phyloP scores from a whole-genome alignment of 192 early-diverging fungal species.

The Coemansia sp. region DNA sequence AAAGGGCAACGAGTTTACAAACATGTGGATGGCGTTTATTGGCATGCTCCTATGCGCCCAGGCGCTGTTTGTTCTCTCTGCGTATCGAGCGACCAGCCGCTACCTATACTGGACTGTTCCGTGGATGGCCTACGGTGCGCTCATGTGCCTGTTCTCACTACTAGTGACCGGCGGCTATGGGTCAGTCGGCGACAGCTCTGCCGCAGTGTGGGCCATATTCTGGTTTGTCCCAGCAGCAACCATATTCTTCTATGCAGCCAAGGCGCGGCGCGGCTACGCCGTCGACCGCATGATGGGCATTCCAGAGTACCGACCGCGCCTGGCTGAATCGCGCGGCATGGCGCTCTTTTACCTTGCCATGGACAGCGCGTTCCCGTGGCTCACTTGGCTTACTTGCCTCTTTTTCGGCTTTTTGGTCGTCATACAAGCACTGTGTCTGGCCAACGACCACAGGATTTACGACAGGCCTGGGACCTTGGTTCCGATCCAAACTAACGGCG shows the following conservation, averaged over 20 bases:
- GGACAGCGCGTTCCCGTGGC: conserved; percentile 42
- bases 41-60: conserved; percentile 33
- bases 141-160: conserved; percentile 30
- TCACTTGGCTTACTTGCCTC: conserved; percentile 25
- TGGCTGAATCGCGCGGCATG: conserved; percentile 33
- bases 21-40: conserved; percentile 50
- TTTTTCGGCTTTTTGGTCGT: conserved; percentile 46
- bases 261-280: conserved; percentile 49
- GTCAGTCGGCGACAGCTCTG: conserved; percentile 8
- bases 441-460: conserved; percentile 38
- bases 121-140: conserved; percentile 44
- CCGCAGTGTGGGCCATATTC: conserved; percentile 40
- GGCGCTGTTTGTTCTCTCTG: conserved; percentile 51
- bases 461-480: conserved; percentile 34
- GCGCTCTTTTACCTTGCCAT: conserved; percentile 30
- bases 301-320: conserved; percentile 41
- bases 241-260: conserved; percentile 33
- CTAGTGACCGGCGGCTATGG: conserved; percentile 41
- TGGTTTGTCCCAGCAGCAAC: conserved; percentile 24
- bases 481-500: conserved; percentile 42
- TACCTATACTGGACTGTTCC: conserved; percentile 42
- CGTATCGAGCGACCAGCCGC: conserved; percentile 46
- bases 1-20: conserved; percentile 32
- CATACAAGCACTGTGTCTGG: conserved; percentile 50
- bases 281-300: conserved; percentile 55